Base-by-base conservation (phyloP, 2,329 filamentous ascomycete genomes). In the Thelonectria discophora region DNA sequence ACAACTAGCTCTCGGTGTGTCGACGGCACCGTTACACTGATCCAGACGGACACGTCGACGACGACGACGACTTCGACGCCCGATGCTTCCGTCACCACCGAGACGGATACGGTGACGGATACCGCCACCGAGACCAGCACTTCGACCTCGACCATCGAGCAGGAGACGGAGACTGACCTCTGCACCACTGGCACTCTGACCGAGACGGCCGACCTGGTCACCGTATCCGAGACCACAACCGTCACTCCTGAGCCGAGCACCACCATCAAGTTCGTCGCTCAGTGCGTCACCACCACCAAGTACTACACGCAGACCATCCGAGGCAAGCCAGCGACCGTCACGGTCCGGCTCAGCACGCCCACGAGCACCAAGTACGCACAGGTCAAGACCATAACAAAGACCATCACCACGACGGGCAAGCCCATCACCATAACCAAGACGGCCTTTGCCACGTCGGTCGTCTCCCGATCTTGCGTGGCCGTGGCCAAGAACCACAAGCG, bases 101-200 rank as follows among this genome's bases (percentile, higher is more conserved):
- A 24, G 8, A 55, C 53, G 3, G 18, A 40, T 2, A 18, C 11
- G 4, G 20, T 30, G 6, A 55, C 53, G 18, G 43, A 47, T 9
- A 42, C 45, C n/a, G 18, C 27, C 2, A 55, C 53, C 24, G 53
- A n/a, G 8, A 55, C 43, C 7, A 48, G 30, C n/a, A 55, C 53
- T 12, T 46, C 40, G 3, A 55, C 51, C 15, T 32, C 18, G 27
- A 55, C n/a, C 24, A 27, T 55, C 39, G 8, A 3, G 13, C 40
- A 55, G 32, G 51, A 55, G 46, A 46, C 51, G 15, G 34, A 10
- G 40, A 55, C 51, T 11, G 21, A 15, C 12, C 51, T 15, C 17
- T 55, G 51, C 30, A 55, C 51, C 51, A 46, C 51, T 13, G 51
- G 51, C 5, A 55, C 51, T 27, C 27, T 55, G 3, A 55, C 51